phyloP scores from a whole-genome alignment of 331 rosid species.

The Pyrus hybrid region DNA sequence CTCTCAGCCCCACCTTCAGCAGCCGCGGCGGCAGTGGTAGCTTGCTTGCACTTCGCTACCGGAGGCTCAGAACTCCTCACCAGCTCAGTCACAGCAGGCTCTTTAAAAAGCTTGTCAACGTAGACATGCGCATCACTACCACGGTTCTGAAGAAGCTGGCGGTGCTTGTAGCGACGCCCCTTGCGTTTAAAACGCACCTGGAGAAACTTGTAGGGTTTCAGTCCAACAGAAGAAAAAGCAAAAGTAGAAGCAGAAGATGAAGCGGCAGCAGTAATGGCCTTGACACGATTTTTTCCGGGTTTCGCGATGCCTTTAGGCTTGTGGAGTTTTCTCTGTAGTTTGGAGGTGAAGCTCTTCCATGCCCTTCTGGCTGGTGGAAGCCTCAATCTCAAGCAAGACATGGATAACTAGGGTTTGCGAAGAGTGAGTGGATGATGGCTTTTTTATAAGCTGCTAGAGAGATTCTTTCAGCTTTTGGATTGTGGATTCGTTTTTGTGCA shows the following conservation, averaged over 20 bases:
- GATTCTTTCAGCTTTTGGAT: background rate
- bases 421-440: background rate
- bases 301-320: constrained; percentile 44
- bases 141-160: background rate
- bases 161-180: background rate
- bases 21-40: background rate
- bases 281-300: constrained; percentile 21
- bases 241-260: background rate
- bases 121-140: constrained; percentile 28
- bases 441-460: background rate
- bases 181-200: constrained; percentile 19
- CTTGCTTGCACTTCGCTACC: background rate
- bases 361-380: constrained; percentile 49
- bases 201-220: constrained; percentile 15
- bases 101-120: constrained; percentile 57
- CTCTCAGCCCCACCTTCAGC: constrained; percentile 5
- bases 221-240: background rate
- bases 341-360: constrained; percentile 64
- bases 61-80: constrained; percentile 17
- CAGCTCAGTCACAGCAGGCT: constrained; percentile 21
- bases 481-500: background rate
- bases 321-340: constrained; percentile 42
- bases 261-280: background rate
- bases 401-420: constrained; percentile 1
- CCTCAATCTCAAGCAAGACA: constrained; percentile 45